These are phyloP conservation scores for Suillus subluteus DNA, from an alignment of 768 basidiomycete genomes.

Conservation along the genomic window DNA sequence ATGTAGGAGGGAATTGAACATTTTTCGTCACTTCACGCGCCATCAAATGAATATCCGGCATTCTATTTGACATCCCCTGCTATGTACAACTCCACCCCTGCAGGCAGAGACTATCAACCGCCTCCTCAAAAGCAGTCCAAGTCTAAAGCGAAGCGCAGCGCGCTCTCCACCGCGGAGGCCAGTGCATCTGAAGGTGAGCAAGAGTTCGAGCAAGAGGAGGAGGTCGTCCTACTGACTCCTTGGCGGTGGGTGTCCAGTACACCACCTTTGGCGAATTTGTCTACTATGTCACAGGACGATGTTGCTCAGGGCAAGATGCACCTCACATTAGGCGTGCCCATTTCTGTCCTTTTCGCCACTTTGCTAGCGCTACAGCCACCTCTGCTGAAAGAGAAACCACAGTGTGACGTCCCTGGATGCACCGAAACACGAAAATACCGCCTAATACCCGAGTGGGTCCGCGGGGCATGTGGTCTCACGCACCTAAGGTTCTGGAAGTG, in stretches of 20 bases:
- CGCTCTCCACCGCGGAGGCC: constrained; percentile 50
- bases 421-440: constrained; percentile 60
- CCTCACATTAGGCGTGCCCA: constrained; percentile 60
- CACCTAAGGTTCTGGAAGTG: constrained; percentile 61
- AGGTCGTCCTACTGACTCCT: constrained; percentile 52
- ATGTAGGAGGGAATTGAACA: background rate
- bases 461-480: constrained; percentile 63
- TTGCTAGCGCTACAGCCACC: constrained; percentile 16
- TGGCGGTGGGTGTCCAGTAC: constrained; percentile 75
- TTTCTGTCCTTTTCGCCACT: constrained; percentile 28
- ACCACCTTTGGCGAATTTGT: constrained; percentile 24
- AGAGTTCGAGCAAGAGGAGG: constrained; percentile 36
- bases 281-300: constrained; percentile 12
- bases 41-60: background rate
- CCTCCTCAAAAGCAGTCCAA: constrained; percentile 86
- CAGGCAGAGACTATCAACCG: constrained; percentile 90
- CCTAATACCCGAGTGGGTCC: constrained; percentile 62
- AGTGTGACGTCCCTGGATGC: constrained; percentile 66
- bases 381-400: constrained; percentile 16
- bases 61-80: constrained; percentile 1
- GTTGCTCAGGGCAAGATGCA: constrained; percentile 35
- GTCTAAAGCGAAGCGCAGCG: constrained; percentile 62
- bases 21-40: background rate
- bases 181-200: constrained; percentile 32
- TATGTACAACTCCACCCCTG: background rate